A percentile compares a stretch with the other conserved stretches of the same genome.
Conservation (phyloP, 2,329 filamentous ascomycete species). For the Bipolaris cookei region DNA sequence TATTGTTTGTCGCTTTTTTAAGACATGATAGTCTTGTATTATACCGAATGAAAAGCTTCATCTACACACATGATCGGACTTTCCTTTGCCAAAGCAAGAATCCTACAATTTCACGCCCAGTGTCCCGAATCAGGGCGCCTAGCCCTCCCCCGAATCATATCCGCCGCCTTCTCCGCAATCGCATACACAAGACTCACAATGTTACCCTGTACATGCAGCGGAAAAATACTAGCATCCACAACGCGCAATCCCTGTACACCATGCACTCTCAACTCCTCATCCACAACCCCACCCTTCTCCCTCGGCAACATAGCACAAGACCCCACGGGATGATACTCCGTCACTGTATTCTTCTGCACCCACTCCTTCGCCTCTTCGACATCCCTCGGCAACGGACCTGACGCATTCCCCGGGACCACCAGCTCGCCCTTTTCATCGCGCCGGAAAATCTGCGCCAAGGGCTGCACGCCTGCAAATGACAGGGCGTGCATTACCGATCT, state of each 20-base stretch:
- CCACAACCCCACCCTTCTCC: conserved; percentile 42
- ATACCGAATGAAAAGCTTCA: not conserved
- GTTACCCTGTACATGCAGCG: conserved; percentile 29
- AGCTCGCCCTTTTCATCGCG: conserved; percentile 1
- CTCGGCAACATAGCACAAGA: conserved; percentile 44
- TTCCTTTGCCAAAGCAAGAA: not conserved
- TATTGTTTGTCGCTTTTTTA: too few species aligned
- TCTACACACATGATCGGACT: not conserved
- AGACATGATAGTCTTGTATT: not conserved
- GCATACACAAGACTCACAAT: conserved; percentile 35
- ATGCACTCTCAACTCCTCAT: conserved; percentile 36
- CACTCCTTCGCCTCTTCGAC: conserved; percentile 26
- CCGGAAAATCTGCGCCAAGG: not conserved
- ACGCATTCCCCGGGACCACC: conserved; percentile 13
- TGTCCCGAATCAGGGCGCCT: not conserved
- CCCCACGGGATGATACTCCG: conserved; percentile 39
- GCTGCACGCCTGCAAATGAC: conserved; percentile 5
- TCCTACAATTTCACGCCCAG: not conserved
- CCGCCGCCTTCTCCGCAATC: conserved; percentile 34
- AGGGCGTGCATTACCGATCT: conserved; percentile 37
- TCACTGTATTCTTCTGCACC: conserved; percentile 20
- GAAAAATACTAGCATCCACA: conserved; percentile 39
- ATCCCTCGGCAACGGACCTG: conserved; percentile 17
- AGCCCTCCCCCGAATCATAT: conserved; percentile 21
- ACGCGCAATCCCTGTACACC: conserved; percentile 38